Base-by-base conservation (phyloP, 2,329 filamentous ascomycete species). In the Aureobasidium vineae region DNA sequence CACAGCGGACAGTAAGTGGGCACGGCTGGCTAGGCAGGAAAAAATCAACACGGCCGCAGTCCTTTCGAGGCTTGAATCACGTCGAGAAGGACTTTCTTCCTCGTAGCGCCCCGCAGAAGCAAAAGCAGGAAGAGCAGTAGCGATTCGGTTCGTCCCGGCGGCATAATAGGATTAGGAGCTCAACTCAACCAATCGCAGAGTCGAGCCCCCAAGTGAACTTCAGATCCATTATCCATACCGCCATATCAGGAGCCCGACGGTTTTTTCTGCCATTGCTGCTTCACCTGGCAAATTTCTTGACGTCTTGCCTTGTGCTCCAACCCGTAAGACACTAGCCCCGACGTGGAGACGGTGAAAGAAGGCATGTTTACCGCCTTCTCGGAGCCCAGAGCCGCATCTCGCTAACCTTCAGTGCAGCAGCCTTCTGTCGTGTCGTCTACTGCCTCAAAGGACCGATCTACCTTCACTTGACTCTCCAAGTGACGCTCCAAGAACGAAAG, bases 321-420 rank as follows among this genome's bases (percentile, higher is more conserved):
- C 33, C 47, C 26, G 13, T 36, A 64, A 26, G 49, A 53, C 21
- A 64, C 38, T 36, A 43, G 61, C n/a, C 28, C 33, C 26, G 61
- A 63, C 47, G 38, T 61, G 57, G 21, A 45, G 47, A 64, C 31
- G 33, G 61, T 64, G 61, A 64, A 49, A 50, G 47, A 53, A 64
- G 61, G 61, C 61, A 64, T 64, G 61, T 64, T 64, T 64, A 64
- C 61, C 61, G 61, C 61, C 49, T 64, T 40, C 31, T 53, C 13
- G 28, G 26, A 16, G 61, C 28, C 33, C 59, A 40, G 36, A 41
- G 45, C 45, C 45, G 33, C 45, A 63, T 63, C 57, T 52, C 28
- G 59, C 59, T 63, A 63, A 63, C 47, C 49, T 52, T 52, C 59
- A 54, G 49, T 36, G 13, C 61, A 53, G 61, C 49, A 53, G 38